Conservation (phyloP, 1,139 yeast genomes). For the Yamadazyma taylorii region DNA sequence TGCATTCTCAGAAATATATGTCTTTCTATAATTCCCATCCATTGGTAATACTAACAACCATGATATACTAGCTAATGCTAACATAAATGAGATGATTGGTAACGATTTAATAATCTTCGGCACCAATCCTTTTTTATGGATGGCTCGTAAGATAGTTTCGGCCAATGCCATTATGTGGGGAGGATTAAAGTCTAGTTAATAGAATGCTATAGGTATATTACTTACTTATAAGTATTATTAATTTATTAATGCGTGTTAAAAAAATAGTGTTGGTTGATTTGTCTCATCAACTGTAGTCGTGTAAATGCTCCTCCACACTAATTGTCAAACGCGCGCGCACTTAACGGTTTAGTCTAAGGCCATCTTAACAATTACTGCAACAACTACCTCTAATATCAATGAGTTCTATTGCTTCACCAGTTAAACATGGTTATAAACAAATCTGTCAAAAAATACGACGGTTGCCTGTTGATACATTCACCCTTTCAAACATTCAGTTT, state of each 20-base stretch:
- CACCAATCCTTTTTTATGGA: conserved; percentile 58
- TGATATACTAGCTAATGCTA: conserved; percentile 58
- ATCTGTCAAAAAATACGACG: conserved; percentile 21
- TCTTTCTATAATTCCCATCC: conserved; percentile 77
- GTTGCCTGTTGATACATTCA: conserved; percentile 26
- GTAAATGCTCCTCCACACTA: too few species aligned
- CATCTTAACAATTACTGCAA: conserved; percentile 11
- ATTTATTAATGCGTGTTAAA: background rate
- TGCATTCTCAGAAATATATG: conserved; percentile 94
- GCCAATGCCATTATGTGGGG: conserved; percentile 74
- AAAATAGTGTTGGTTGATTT: conserved; percentile 2
- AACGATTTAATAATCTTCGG: conserved; percentile 56
- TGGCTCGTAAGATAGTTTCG: conserved; percentile 50
- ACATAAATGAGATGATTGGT: conserved; percentile 62
- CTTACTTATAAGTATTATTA: too few species aligned
- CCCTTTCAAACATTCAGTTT: conserved; percentile 8
- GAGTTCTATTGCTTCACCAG: background rate
- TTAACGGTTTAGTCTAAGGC: too few species aligned
- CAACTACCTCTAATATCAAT: conserved; percentile 5
- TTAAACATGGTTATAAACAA: conserved; percentile 4
- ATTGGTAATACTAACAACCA: conserved; percentile 75
- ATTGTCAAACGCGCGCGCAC: too few species aligned
- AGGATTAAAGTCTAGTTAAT: too few species aligned
- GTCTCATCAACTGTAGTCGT: background rate
- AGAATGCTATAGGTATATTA: too few species aligned